These are phyloP conservation scores for Rosa chinensis DNA, from an alignment of 306 rosid species.

Conservation along the genomic window DNA sequence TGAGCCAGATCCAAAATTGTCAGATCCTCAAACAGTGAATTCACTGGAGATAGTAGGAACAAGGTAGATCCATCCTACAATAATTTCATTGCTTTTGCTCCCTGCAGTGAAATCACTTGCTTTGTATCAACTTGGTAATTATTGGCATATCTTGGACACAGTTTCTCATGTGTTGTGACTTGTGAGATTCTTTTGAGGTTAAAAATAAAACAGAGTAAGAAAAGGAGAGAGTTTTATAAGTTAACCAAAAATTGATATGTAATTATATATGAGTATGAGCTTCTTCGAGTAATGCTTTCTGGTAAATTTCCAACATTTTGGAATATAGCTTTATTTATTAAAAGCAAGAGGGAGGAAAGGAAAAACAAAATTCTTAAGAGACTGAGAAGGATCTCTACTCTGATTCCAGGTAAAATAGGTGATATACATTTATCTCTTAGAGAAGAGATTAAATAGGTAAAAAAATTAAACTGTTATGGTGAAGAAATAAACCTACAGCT, in stretches of 20 bases:
- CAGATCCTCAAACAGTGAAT: slow-evolving; percentile 35
- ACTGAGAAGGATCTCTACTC: background rate
- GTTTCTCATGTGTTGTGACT: background rate
- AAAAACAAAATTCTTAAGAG: no score
- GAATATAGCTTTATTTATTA: no score
- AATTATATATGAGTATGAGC: no score
- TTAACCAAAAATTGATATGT: background rate
- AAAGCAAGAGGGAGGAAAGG: background rate
- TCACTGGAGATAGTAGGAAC: slow-evolving; percentile 74
- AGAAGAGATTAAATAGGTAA: background rate
- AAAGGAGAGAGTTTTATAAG: no score
- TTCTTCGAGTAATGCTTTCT: no score
- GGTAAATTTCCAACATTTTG: no score
- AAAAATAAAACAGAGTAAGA: no score
- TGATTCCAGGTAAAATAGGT: background rate
- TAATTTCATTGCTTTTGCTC: background rate
- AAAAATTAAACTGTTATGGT: background rate
- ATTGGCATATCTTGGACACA: background rate
- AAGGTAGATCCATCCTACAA: slow-evolving; percentile 48
- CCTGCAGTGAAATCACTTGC: background rate
- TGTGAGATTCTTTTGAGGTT: no score
- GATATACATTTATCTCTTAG: background rate
- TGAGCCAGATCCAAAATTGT: slow-evolving; percentile 29
- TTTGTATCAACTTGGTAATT: background rate
- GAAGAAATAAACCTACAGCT: background rate